Conservation (phyloP, 2,329 filamentous ascomycete species). For the Sclerotiophoma versabilis region DNA sequence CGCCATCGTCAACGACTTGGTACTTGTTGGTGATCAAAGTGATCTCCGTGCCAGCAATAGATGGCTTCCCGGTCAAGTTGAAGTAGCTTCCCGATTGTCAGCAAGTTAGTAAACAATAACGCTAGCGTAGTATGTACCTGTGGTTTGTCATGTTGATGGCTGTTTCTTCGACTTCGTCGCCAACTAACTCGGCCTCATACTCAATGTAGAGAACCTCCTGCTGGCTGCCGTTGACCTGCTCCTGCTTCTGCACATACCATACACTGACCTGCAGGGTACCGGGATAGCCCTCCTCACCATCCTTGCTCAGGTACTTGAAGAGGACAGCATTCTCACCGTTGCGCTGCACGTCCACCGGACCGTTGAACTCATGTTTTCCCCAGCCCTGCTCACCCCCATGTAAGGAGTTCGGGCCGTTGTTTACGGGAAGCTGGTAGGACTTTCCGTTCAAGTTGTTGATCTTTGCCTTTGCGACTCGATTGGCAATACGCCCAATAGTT, state of each 20-base stretch:
- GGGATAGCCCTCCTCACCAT: constrained; percentile 90
- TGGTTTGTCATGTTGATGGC: constrained; percentile 95
- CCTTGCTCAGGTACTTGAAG: constrained; percentile 67
- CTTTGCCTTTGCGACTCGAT: constrained; percentile 76
- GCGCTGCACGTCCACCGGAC: constrained; percentile 66
- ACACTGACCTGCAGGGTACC: constrained; percentile 81
- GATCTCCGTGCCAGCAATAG: constrained; percentile 68
- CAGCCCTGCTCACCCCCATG: constrained; percentile 70
- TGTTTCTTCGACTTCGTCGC: constrained; percentile 81
- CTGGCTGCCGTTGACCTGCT: constrained; percentile 66
- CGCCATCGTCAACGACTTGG: constrained; percentile 74
- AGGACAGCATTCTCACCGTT: constrained; percentile 55
- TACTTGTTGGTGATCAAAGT: constrained; percentile 67
- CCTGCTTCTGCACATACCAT: constrained; percentile 78
- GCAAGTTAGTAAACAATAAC: neutral
- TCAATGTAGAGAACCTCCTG: constrained; percentile 81
- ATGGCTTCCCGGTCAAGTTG: constrained; percentile 66
- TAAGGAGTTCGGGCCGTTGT: constrained; percentile 76
- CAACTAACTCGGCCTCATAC: constrained; percentile 84
- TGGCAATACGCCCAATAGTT: constrained; percentile 85
- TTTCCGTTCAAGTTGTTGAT: constrained; percentile 76
- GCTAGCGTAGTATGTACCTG: constrained; percentile 64
- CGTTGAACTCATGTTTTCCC: constrained; percentile 80
- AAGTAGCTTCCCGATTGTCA: constrained; percentile 62
- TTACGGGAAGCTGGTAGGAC: constrained; percentile 73